Evolutionary conservation across 164 flowering plant species (phyloP).

Genomic region (Vitis riparia): DNA sequence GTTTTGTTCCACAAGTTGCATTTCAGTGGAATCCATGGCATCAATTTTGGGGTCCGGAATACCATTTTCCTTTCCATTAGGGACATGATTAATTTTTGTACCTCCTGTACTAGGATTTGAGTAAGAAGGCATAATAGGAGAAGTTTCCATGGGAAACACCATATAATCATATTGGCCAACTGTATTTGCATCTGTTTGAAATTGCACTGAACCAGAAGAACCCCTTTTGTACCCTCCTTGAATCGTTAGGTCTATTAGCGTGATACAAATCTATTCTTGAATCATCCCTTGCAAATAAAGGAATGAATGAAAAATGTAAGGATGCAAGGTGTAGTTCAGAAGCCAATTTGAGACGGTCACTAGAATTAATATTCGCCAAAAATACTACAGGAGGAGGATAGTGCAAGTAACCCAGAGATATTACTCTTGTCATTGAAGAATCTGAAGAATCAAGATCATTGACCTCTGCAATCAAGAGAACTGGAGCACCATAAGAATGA

Average conservation of each 20-base stretch:
- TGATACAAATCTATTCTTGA: slow-evolving; percentile 40
- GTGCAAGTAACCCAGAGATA: slow-evolving; percentile 69
- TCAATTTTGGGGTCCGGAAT: slow-evolving; percentile 3
- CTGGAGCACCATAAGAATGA: too few species aligned
- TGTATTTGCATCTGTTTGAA: slow-evolving; percentile 11
- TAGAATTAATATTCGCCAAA: slow-evolving; percentile 62
- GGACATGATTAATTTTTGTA: too few species aligned
- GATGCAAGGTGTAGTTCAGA: slow-evolving; percentile 53
- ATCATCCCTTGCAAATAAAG: slow-evolving; percentile 5
- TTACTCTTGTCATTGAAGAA: slow-evolving; percentile 36
- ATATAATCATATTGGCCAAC: not conserved
- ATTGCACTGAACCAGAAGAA: slow-evolving; percentile 3
- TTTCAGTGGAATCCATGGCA: slow-evolving; percentile 26
- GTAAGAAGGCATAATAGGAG: not conserved
- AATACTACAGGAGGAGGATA: slow-evolving; percentile 87
- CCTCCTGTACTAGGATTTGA: too few species aligned
- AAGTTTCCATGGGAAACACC: not conserved
- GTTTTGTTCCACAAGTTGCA: not conserved
- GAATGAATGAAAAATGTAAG: slow-evolving; percentile 60
- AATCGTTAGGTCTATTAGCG: slow-evolving; percentile 28
- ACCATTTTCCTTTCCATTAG: slow-evolving; percentile 8
- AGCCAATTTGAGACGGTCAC: slow-evolving; percentile 33
- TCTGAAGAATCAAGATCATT: too few species aligned
- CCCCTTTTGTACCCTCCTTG: slow-evolving; percentile 26
- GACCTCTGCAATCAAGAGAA: too few species aligned